phyloP scores from a whole-genome alignment of 2,329 filamentous ascomycete genomes.

The Neocucurbitaria cava region DNA sequence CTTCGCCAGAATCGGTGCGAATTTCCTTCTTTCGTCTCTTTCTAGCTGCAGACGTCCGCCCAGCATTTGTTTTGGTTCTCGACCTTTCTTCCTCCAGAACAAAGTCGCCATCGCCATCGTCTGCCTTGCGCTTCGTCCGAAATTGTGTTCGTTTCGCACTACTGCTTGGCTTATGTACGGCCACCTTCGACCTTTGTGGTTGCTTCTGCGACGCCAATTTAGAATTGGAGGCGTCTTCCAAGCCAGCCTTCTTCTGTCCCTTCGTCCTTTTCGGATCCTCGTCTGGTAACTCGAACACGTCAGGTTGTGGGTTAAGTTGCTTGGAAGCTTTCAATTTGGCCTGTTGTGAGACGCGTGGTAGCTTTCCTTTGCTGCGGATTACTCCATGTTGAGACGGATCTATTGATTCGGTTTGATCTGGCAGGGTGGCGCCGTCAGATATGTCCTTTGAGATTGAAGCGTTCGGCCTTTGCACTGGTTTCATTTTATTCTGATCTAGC shows the following conservation, averaged over 20 bases:
- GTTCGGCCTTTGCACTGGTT: background rate
- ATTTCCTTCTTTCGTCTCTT: conserved; percentile 5
- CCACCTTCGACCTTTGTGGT: background rate
- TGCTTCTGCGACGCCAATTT: conserved; percentile 3
- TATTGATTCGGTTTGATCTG: background rate
- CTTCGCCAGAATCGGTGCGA: background rate
- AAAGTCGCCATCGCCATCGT: conserved; percentile 22
- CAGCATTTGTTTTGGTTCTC: conserved; percentile 9
- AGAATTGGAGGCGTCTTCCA: background rate
- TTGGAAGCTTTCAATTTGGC: conserved; percentile 18
- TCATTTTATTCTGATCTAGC: background rate
- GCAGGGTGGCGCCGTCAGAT: background rate
- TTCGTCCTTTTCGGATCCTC: background rate
- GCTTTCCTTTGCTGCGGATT: conserved; percentile 17
- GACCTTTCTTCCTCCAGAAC: conserved; percentile 1
- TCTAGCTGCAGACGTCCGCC: conserved; percentile 12
- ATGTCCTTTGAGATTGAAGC: background rate
- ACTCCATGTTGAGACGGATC: background rate
- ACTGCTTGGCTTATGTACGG: background rate
- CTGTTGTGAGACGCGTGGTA: conserved; percentile 20
- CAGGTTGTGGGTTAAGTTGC: conserved; percentile 5
- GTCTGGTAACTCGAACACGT: conserved; percentile 7
- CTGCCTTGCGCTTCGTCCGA: conserved; percentile 6
- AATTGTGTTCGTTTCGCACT: conserved; percentile 1
- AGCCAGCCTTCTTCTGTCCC: background rate